Percentiles rank a stretch among this genome's conserved stretches.
Conservation (phyloP, 2,329 filamentous ascomycete species). For the Magnaporthiopsis poae region DNA sequence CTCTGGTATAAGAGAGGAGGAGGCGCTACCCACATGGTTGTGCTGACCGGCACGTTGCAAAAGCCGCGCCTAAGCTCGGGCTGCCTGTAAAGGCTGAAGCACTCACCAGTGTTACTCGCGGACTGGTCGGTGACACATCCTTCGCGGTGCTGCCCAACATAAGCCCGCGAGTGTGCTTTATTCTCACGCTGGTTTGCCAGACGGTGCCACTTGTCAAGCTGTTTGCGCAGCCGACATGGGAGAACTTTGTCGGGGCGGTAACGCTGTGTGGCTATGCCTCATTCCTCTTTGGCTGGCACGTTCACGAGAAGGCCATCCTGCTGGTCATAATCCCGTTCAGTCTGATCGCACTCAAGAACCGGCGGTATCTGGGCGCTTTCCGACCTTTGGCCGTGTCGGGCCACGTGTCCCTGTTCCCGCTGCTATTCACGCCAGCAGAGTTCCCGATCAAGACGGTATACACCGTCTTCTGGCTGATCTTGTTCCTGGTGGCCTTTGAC, state of each 20-base stretch:
- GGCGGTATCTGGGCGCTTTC: constrained; percentile 84
- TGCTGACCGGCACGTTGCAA: constrained; percentile 21
- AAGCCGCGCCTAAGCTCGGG: constrained; percentile 73
- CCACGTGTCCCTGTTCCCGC: constrained; percentile 87
- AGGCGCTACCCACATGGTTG: neutral
- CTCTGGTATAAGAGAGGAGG: neutral
- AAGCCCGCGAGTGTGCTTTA: constrained; percentile 68
- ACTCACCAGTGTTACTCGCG: constrained; percentile 79
- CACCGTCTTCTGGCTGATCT: constrained; percentile 80
- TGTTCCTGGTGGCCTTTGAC: constrained; percentile 81
- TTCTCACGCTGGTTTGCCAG: constrained; percentile 74
- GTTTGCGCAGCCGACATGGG: constrained; percentile 72
- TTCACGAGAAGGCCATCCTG: constrained; percentile 93
- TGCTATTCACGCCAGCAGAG: constrained; percentile 84
- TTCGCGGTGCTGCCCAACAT: constrained; percentile 90
- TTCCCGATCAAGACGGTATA: constrained; percentile 92
- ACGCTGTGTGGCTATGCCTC: constrained; percentile 93
- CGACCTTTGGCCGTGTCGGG: constrained; percentile 83
- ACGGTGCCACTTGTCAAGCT: constrained; percentile 70
- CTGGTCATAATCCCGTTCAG: constrained; percentile 93
- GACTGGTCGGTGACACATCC: constrained; percentile 82
- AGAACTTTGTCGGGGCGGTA: constrained; percentile 77
- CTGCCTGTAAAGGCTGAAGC: constrained; percentile 64
- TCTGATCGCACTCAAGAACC: constrained; percentile 78
- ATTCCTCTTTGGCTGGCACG: constrained; percentile 96